Evolutionary conservation across 768 basidiomycete species (phyloP).

Genomic region (Boletus reticulatus): DNA sequence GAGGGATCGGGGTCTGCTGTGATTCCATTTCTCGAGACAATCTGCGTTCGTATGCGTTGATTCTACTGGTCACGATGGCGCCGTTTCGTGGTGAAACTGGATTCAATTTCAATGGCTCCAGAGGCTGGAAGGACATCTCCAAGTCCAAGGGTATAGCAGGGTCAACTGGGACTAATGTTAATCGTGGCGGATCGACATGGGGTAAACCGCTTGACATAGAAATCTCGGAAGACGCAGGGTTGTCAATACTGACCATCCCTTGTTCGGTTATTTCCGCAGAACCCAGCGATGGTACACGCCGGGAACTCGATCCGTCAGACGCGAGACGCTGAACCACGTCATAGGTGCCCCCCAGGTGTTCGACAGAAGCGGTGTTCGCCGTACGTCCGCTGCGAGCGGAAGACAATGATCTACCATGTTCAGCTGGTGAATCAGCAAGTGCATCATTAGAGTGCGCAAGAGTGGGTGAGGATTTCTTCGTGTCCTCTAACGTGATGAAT

Average conservation of each 20-base stretch:
- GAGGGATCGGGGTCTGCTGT: constrained; percentile 26
- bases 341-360: constrained; percentile 62
- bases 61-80: constrained; percentile 45
- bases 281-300: constrained; percentile 24
- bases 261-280: constrained; percentile 24
- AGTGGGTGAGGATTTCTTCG: constrained; percentile 12
- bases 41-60: constrained; percentile 58
- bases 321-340: constrained; percentile 61
- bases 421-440: constrained; percentile 11
- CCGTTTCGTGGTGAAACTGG: not conserved
- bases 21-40: constrained; percentile 55
- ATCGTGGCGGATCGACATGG: constrained; percentile 19
- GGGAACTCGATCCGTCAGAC: constrained; percentile 28
- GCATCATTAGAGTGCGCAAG: constrained; percentile 15
- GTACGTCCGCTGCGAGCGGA: constrained; percentile 59
- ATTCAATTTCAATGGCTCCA: not conserved
- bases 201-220: constrained; percentile 6
- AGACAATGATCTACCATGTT: constrained; percentile 35
- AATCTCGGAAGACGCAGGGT: constrained; percentile 6
- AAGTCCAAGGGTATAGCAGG: not conserved
- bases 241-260: constrained; percentile 10
- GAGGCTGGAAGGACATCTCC: constrained; percentile 2
- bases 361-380: constrained; percentile 67
- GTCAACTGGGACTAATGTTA: constrained; percentile 7
- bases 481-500: constrained; percentile 57